phyloP scores from a whole-genome alignment of 306 rosid species.

The Cajanus cajan region DNA sequence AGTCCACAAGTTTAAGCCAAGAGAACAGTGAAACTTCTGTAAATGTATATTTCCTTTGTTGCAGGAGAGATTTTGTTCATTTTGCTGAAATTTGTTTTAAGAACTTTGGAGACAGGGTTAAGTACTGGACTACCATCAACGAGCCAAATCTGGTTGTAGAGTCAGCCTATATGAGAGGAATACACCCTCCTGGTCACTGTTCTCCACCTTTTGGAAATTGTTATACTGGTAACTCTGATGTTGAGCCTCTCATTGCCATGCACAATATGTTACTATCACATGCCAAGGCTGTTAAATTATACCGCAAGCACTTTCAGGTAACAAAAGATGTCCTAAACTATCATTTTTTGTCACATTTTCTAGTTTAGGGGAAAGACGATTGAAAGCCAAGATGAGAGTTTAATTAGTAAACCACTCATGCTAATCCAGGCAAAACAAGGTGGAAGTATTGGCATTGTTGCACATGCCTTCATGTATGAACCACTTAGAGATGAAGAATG shows the following conservation, averaged over 20 bases:
- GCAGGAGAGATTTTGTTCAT: constrained; percentile 59
- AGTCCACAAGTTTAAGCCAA: neutral
- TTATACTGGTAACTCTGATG: constrained; percentile 49
- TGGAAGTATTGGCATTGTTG: constrained; percentile 52
- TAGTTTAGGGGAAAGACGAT: neutral
- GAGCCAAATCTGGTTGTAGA: constrained; percentile 43
- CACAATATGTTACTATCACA: constrained; percentile 69
- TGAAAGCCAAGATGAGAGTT: neutral
- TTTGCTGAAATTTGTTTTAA: constrained; percentile 50
- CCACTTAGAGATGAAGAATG: constrained; percentile 52
- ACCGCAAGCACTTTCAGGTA: constrained; percentile 59
- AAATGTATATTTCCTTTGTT: neutral
- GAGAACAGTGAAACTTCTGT: neutral
- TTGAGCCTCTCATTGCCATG: constrained; percentile 63
- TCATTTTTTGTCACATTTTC: neutral
- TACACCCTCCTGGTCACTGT: constrained; percentile 51
- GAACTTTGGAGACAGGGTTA: constrained; percentile 55
- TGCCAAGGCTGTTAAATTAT: constrained; percentile 55
- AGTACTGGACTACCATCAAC: constrained; percentile 55
- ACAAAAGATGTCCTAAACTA: neutral
- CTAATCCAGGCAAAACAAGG: constrained; percentile 47
- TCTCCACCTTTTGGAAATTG: constrained; percentile 72
- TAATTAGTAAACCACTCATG: neutral
- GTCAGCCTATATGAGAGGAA: constrained; percentile 37
- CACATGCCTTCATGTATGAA: constrained; percentile 45